Percentiles rank a stretch among this genome's conserved stretches.
These are phyloP conservation scores for Porpolomopsis calyptriformis DNA, from an alignment of 768 basidiomycete genomes.

Conservation along the genomic window DNA sequence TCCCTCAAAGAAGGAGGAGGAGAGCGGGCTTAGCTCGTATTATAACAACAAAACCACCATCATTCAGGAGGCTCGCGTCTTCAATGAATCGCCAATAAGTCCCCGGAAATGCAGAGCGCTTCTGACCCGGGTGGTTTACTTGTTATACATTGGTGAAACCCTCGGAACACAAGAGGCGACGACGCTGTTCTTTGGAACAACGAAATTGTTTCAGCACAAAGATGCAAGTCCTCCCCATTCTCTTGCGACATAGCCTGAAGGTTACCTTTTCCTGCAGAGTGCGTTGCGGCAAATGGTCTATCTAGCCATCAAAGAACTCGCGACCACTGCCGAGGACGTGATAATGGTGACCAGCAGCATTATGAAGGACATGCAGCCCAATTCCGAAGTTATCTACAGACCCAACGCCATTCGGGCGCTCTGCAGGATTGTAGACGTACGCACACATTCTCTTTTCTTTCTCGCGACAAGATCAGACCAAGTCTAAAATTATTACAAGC, in stretches of 20 bases:
- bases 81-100: slow-evolving; percentile 99
- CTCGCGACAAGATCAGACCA: slow-evolving; percentile 6
- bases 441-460: slow-evolving; percentile 24
- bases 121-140: slow-evolving; percentile 91
- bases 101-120: slow-evolving; percentile 94
- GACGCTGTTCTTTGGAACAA: slow-evolving; percentile 95
- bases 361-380: slow-evolving; percentile 99
- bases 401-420: slow-evolving; percentile 96
- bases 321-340: slow-evolving; percentile 92
- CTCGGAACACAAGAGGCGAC: slow-evolving; percentile 95
- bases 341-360: slow-evolving; percentile 99
- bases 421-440: slow-evolving; percentile 92
- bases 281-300: slow-evolving; percentile 97
- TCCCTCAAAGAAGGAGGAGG: slow-evolving; percentile 94
- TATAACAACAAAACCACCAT: slow-evolving; percentile 98
- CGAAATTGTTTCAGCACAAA: slow-evolving; percentile 98
- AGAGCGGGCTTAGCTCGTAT: slow-evolving; percentile 82
- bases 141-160: slow-evolving; percentile 92
- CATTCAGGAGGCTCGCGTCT: slow-evolving; percentile 95
- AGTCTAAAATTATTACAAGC: too few relatives aligned
- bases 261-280: slow-evolving; percentile 38
- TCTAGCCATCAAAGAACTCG: slow-evolving; percentile 95
- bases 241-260: slow-evolving; percentile 4
- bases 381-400: slow-evolving; percentile 95
- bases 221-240: slow-evolving; percentile 57